Base-by-base conservation (phyloP, 371 early-diverging fungal species). In the Dichotomocladium elegans region DNA sequence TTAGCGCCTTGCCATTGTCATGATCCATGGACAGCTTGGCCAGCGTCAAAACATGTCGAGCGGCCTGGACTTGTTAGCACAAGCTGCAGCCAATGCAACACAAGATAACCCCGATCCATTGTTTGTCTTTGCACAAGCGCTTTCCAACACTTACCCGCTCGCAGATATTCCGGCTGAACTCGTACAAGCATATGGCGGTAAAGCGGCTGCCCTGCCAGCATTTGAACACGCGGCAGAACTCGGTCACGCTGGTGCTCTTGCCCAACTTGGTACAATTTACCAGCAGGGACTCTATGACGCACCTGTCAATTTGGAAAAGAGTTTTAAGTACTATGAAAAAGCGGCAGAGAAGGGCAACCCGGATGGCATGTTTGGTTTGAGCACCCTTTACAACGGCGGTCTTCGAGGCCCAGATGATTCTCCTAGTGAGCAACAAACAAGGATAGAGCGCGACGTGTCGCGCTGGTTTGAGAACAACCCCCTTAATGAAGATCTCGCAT, bases 401-500 rank as follows among this genome's bases (percentile, higher is more conserved):
- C n/a, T 41, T n/a, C 61, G 56, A 33, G 58, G 58, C 3, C 66
- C 66, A 30, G 53, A 55, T 14, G 66, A 66, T 25, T n/a, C n/a
- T n/a, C 65, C 65, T 25, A 48, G 52, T 21, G 66, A 66, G n/a
- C 19, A 27, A 19, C 44, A 50, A 2, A 33, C 51, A 27, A 41
- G 61, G 14, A 8, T 41, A n/a, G 29, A 40, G 27, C 47, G 28
- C 4, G 70, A 76, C 51, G 68, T 64, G 17, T 66, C 73, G 10
- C 57, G 58, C 11, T 70, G 77, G 77, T 27, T 58, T 25, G 53
- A 28, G 14, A 46, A 51, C 40, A 52, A 50, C 10, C 31, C 47
- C 1, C 51, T 59, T 7, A 70, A 85, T 14, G 81, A 82, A 46
- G 84, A 73, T 58, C 55, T 48, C 15, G 63, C 77, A 0, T 76